A percentile compares a stretch with the other conserved stretches of the same genome.
phyloP scores from a whole-genome alignment of 352 stramenopile genomes.

The Phytophthora brassicae region DNA sequence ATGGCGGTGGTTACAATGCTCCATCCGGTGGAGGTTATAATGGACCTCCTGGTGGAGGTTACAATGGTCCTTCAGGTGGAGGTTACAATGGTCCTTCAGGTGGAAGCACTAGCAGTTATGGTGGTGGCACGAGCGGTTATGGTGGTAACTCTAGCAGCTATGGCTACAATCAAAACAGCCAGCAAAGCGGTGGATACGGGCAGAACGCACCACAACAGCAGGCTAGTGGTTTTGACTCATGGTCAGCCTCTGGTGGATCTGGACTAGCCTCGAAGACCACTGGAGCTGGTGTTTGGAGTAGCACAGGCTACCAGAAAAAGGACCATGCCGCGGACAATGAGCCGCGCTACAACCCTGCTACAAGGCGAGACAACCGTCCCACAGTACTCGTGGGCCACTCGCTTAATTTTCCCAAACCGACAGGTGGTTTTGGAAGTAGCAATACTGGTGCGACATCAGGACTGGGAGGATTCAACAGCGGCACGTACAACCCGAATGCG shows the following conservation, averaged over 20 bases:
- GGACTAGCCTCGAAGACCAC: constrained; percentile 43
- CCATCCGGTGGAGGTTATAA: constrained; percentile 13
- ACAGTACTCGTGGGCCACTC: constrained; percentile 82
- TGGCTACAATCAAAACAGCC: constrained; percentile 24
- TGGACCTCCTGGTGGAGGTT: constrained; percentile 20
- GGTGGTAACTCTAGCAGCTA: constrained; percentile 30
- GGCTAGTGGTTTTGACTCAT: constrained; percentile 55
- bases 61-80: constrained; percentile 19
- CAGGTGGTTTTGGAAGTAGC: constrained; percentile 35
- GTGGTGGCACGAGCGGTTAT: constrained; percentile 27
- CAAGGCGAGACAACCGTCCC: constrained; percentile 76
- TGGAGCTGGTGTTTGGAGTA: constrained; percentile 75
- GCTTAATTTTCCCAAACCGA: constrained; percentile 71
- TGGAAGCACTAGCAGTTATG: constrained; percentile 23
- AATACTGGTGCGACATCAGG: constrained; percentile 39
- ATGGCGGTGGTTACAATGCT: constrained; percentile 26
- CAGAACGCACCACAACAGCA: constrained; percentile 33
- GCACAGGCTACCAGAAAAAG: constrained; percentile 79
- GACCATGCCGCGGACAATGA: constrained; percentile 38
- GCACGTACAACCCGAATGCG: constrained; percentile 46
- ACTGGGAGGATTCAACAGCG: constrained; percentile 44
- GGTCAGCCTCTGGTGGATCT: constrained; percentile 36
- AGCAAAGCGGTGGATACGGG: constrained; percentile 19
- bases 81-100: constrained; percentile 9
- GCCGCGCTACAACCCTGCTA: constrained; percentile 52